These are phyloP conservation scores for Mycena alexandri DNA, from an alignment of 768 basidiomycete genomes.

Conservation along the genomic window DNA sequence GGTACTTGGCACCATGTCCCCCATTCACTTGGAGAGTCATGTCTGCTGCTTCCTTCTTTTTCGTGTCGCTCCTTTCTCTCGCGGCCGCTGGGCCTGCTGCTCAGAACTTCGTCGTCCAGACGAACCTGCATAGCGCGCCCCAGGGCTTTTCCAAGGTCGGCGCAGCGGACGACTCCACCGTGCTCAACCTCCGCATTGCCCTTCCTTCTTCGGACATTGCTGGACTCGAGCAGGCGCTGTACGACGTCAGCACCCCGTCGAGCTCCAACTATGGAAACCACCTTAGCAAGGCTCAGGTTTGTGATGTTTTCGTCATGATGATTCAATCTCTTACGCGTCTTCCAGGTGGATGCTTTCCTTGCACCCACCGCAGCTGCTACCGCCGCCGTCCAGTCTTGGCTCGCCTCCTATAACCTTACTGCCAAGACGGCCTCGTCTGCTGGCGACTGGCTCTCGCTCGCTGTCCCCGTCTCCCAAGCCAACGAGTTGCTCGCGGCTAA, in stretches of 20 bases:
- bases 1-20: neutral
- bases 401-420: constrained; percentile 51
- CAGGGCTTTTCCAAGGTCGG: constrained; percentile 48
- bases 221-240: constrained; percentile 49
- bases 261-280: constrained; percentile 36
- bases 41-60: constrained; percentile 14
- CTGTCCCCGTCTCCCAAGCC: constrained; percentile 48
- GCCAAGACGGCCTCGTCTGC: constrained; percentile 49
- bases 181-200: constrained; percentile 55
- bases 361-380: constrained; percentile 17
- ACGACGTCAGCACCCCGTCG: constrained; percentile 51
- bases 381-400: constrained; percentile 56
- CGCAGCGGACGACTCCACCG: constrained; percentile 43
- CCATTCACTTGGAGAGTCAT: neutral
- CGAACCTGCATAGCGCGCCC: constrained; percentile 42
- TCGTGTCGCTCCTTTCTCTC: constrained; percentile 20
- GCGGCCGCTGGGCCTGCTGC: constrained; percentile 19
- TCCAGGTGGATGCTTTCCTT: constrained; percentile 6
- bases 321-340: neutral
- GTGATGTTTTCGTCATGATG: constrained; percentile 40
- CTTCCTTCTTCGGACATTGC: constrained; percentile 45
- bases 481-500: constrained; percentile 50
- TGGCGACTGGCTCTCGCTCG: constrained; percentile 51
- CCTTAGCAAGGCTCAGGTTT: constrained; percentile 58
- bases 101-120: constrained; percentile 24